A percentile compares a stretch with the other conserved stretches of the same genome.
Conservation (phyloP, 2,329 filamentous ascomycete genomes). For the Geosmithia flava region DNA sequence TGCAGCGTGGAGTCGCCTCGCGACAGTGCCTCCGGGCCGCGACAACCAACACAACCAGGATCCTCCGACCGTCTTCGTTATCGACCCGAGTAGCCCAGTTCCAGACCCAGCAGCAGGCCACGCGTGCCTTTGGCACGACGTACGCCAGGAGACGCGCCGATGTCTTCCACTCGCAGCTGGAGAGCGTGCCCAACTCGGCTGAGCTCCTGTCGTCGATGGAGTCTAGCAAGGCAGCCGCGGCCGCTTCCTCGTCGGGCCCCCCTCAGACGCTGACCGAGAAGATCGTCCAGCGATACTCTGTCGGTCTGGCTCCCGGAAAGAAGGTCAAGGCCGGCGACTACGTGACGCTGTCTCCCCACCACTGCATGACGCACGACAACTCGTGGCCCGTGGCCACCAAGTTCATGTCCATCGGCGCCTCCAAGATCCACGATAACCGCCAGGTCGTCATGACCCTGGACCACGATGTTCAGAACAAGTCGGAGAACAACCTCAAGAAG, state of each 20-base stretch:
- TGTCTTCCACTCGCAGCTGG: slow-evolving; percentile 52
- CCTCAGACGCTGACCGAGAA: slow-evolving; percentile 83
- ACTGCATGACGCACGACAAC: slow-evolving; percentile 83
- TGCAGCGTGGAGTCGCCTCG: not conserved
- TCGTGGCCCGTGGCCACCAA: slow-evolving; percentile 63
- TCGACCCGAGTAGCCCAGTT: not conserved
- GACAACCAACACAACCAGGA: not conserved
- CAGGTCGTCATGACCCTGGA: slow-evolving; percentile 80
- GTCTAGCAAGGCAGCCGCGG: not conserved
- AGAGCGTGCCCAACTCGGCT: slow-evolving; percentile 36
- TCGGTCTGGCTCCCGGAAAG: slow-evolving; percentile 66
- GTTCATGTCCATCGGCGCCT: slow-evolving; percentile 69
- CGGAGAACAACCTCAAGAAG: slow-evolving; percentile 67
- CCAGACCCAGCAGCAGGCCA: not conserved
- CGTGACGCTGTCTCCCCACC: slow-evolving; percentile 58
- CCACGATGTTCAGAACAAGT: slow-evolving; percentile 81
- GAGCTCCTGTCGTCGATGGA: slow-evolving; percentile 39
- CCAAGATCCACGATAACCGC: slow-evolving; percentile 49
- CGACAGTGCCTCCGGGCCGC: not conserved
- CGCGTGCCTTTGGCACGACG: not conserved
- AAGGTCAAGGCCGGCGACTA: slow-evolving; percentile 72
- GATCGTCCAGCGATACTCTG: slow-evolving; percentile 72
- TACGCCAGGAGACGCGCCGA: not conserved
- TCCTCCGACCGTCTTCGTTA: not conserved
- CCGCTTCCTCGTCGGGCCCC: not conserved